Conservation (phyloP, 805 yeast species). For the Suhomyces sp. region DNA sequence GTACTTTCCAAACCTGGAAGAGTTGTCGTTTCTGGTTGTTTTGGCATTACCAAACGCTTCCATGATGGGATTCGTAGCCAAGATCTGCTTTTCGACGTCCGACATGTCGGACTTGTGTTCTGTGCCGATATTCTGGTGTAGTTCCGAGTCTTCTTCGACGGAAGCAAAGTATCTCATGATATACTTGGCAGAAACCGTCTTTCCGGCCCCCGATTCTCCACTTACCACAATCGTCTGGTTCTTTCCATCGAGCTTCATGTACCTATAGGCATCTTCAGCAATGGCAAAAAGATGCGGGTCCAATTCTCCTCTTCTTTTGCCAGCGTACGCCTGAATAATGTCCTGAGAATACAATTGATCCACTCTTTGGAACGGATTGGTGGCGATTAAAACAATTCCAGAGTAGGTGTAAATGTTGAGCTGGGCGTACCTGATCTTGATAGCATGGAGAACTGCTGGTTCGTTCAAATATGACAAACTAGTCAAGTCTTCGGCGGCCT, state of each 20-base stretch:
- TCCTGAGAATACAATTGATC: slow-evolving; percentile 90
- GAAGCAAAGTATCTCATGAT: slow-evolving; percentile 97
- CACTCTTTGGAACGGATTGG: slow-evolving; percentile 90
- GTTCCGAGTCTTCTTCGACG: slow-evolving; percentile 57
- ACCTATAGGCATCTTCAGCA: slow-evolving; percentile 95
- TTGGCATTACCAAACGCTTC: slow-evolving; percentile 99
- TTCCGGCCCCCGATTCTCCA: slow-evolving; percentile 99
- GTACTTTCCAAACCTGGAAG: slow-evolving; percentile 96
- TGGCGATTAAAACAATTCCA: slow-evolving; percentile 94
- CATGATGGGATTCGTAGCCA: slow-evolving; percentile 96
- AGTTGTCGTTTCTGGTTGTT: slow-evolving; percentile 94
- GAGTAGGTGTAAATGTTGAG: slow-evolving; percentile 92
- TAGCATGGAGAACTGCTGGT: slow-evolving; percentile 94
- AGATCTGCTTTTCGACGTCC: slow-evolving; percentile 86
- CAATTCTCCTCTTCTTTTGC: slow-evolving; percentile 87
- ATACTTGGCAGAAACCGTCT: slow-evolving; percentile 94
- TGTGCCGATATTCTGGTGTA: slow-evolving; percentile 31
- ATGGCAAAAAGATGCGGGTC: slow-evolving; percentile 97
- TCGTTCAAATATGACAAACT: slow-evolving; percentile 89
- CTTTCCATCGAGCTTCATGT: slow-evolving; percentile 80
- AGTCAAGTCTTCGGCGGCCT: slow-evolving; percentile 92
- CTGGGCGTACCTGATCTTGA: slow-evolving; percentile 83
- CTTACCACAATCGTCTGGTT: slow-evolving; percentile 96
- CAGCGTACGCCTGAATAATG: slow-evolving; percentile 91
- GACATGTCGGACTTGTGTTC: slow-evolving; percentile 64